Evolutionary conservation across 441 rosid species (phyloP), one percentile per base, ranked within the genome.

Genomic region (Mallotus japonicus): DNA sequence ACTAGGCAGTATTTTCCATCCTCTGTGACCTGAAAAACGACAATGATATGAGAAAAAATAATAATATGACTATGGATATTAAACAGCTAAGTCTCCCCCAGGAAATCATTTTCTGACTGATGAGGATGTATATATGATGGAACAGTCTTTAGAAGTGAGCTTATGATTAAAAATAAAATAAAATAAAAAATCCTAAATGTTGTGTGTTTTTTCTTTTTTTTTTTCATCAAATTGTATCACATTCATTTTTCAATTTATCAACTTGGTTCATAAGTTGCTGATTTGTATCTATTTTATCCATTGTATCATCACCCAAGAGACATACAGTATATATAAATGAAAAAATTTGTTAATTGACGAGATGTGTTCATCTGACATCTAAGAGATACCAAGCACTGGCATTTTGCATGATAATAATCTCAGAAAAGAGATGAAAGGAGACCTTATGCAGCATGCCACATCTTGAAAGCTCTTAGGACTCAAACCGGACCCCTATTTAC

Each of bases 1-100:
- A 85, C 92, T 54, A 95, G 82, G 78, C 91, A 87, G 86, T 92
- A 95, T 78, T 89, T 89, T 72, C 95, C 97, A 72, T 90, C 96
- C 20, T 82, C 84, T 11, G 90, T 82, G 73, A 95, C 95, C 99
- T 95, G 77, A 62, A 58, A 57, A 61, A 75, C 62, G 44, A 62
- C 15, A 71, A 51, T 50, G 53, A 24, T 47, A 65, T 17, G 50
- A 75, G 68, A 28, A 15, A 20, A 53, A 32, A 14, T 42, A 17
- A 2, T 19, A 28, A 50, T n/a, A 14, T 9, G 19, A 24, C 19
- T 13, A 53, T 2, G 19, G 15, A 62, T 13, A 24, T 19, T 44
- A 17, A 34, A 0, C 24, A 37, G 10, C 2, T n/a, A 10, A 70
- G 5, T 40, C 28, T 77, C 37, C 47, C 28, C 67, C 67, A 32